These are phyloP conservation scores for Goffeauzyma gilvescens DNA, from an alignment of 768 basidiomycete genomes.

Conservation along the genomic window DNA sequence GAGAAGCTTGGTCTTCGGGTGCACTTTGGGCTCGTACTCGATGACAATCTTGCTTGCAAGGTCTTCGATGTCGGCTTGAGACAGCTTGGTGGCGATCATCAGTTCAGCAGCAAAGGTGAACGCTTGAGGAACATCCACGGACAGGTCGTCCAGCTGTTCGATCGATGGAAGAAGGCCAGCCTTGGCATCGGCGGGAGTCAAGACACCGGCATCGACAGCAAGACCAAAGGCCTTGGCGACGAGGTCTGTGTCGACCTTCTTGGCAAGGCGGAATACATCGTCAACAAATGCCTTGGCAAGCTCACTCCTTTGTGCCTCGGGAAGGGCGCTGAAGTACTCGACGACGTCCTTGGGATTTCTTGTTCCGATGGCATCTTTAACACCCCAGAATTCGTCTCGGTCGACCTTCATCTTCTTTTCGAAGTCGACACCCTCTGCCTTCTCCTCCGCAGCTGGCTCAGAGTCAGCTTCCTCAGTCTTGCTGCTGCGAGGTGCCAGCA, in stretches of 20 bases:
- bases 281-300: conserved; percentile 61
- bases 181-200: conserved; percentile 47
- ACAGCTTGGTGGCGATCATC: conserved; percentile 33
- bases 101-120: conserved; percentile 56
- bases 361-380: conserved; percentile 32
- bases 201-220: conserved; percentile 44
- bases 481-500: conserved; percentile 54
- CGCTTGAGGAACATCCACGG: conserved; percentile 76
- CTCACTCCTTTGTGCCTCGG: conserved; percentile 42
- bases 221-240: conserved; percentile 56
- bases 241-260: conserved; percentile 58
- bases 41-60: conserved; percentile 30
- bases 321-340: conserved; percentile 59
- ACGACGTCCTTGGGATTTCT: conserved; percentile 70
- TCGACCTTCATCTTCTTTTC: conserved; percentile 63
- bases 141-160: conserved; percentile 69
- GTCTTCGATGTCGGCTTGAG: conserved; percentile 20
- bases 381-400: conserved; percentile 60
- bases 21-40: conserved; percentile 29
- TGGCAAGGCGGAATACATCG: conserved; percentile 52
- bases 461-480: conserved; percentile 13
- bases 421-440: conserved; percentile 38
- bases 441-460: conserved; percentile 27
- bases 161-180: conserved; percentile 44
- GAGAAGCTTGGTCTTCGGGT: conserved; percentile 33